Evolutionary conservation across 1,284 basidiomycete genomes (phyloP), one percentile per base, ranked within the genome.

Genomic region (Anthracocystis walkeri): DNA sequence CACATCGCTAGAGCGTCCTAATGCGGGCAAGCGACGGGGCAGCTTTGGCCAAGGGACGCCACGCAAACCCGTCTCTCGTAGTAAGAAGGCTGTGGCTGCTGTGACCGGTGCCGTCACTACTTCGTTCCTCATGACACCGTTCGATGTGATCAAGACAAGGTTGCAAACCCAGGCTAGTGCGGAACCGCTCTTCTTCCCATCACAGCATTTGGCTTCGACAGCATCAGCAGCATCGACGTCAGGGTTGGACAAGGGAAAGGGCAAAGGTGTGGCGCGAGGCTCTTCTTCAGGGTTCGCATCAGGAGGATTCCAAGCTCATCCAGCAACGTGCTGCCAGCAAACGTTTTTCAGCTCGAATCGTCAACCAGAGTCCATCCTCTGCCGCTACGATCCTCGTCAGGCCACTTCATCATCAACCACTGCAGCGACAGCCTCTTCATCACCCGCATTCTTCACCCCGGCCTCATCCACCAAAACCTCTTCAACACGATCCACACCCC

Each of bases 141-240:
- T 96, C 84, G 94, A 96, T 86, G 93, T 96, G 60, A 89, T 96
- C 78, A 96, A 96, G 86, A 96, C 94, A 21, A 90, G 94, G n/a
- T 86, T 95, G 21, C 93, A 95, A 85, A 93, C 92, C 1, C 92
- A 94, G 84, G 50, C 61, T 27, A 63, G 72, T 16, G 75, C 65
- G 18, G 75, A 77, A 49, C 77, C 81, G 7, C 71, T 81, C 33
- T 81, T 79, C 61, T 65, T 68, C 12, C 77, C 79, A 1, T 76
- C 80, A 0, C 60, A 64, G 46, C 72, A 75, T 38, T 50, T 72
- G 2, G 58, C 65, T 14, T 49, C 65, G n/a, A 14, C 68, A 8
- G 20, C 42, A 21, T 4, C 50, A n/a, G 14, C 64, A 14, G 31
- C 31, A 35, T 46, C 58, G 14, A 35, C 25, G 16, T 40, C 52